These are phyloP conservation scores for Castanea crenata DNA, from an alignment of 306 rosid genomes.

Conservation along the genomic window DNA sequence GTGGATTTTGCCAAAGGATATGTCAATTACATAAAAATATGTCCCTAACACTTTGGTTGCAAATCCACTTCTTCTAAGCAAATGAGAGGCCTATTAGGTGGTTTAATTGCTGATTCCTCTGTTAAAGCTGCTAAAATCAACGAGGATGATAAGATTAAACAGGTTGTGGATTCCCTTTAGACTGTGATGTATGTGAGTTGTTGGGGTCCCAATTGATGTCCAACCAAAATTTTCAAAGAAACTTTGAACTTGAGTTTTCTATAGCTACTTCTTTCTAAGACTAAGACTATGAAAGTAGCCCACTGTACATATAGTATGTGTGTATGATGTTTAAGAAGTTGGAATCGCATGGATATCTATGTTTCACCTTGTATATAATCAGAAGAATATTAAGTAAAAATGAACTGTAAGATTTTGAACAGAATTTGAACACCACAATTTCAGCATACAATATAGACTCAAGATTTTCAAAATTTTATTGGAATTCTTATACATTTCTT, in stretches of 20 bases:
- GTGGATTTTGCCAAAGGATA: too few species aligned
- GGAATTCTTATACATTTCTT: too few species aligned
- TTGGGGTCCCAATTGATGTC: conserved; percentile 9
- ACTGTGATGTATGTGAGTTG: conserved; percentile 10
- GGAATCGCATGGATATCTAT: neutral
- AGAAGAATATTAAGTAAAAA: too few species aligned
- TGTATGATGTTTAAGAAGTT: neutral
- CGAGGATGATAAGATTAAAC: conserved; percentile 10
- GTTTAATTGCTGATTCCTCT: neutral
- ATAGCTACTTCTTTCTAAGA: neutral
- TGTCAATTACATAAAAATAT: too few species aligned
- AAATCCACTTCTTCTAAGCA: neutral
- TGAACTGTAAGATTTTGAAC: too few species aligned
- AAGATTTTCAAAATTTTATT: too few species aligned
- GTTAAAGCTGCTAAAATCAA: neutral
- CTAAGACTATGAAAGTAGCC: neutral
- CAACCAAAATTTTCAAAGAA: neutral
- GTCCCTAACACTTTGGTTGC: neutral
- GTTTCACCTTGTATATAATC: neutral
- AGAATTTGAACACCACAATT: too few species aligned
- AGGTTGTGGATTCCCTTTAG: conserved; percentile 2
- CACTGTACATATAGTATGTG: too few species aligned
- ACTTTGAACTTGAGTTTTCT: neutral
- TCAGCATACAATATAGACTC: too few species aligned
- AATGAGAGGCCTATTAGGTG: neutral